These are phyloP conservation scores for Aspergillus sparsus DNA, from an alignment of 495 filamentous ascomycete genomes.

Conservation along the genomic window DNA sequence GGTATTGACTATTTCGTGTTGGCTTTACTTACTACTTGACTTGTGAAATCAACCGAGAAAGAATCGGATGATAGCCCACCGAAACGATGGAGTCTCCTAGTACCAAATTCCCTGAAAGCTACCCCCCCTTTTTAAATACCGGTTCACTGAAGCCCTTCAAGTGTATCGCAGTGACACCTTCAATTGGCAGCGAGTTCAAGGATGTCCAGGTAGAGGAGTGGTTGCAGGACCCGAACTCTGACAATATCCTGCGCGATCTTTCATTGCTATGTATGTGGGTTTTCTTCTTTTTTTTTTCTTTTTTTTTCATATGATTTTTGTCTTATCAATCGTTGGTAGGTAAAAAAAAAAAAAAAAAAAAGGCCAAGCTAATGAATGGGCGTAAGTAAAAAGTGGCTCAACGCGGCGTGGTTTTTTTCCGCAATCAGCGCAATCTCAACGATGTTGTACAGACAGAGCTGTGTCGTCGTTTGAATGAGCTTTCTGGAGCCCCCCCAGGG, in stretches of 20 bases:
- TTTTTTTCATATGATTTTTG: too few species aligned
- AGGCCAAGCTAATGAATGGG: neutral
- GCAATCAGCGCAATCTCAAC: conserved; percentile 60
- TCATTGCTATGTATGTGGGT: conserved; percentile 29
- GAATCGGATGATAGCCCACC: too few species aligned
- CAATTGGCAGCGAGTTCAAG: conserved; percentile 9
- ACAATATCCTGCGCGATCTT: conserved; percentile 58
- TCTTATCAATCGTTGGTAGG: too few species aligned
- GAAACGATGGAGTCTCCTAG: conserved; percentile 4
- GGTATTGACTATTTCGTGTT: too few species aligned
- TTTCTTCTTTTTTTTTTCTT: too few species aligned
- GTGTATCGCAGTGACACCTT: neutral
- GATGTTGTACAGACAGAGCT: conserved; percentile 65
- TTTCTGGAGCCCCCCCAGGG: conserved; percentile 59
- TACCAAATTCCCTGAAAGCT: neutral
- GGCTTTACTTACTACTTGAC: too few species aligned
- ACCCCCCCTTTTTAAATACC: conserved; percentile 6
- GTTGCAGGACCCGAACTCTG: conserved; percentile 54
- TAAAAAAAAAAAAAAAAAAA: too few species aligned
- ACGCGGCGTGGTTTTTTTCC: conserved; percentile 74
- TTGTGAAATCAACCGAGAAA: too few species aligned
- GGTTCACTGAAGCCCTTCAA: conserved; percentile 5
- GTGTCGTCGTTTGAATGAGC: conserved; percentile 57
- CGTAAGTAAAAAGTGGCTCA: conserved; percentile 65
- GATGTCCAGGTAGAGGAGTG: conserved; percentile 49